These are phyloP conservation scores for Carex kokanica DNA, from an alignment of 176 grass and related monocot genomes.

Conservation along the genomic window DNA sequence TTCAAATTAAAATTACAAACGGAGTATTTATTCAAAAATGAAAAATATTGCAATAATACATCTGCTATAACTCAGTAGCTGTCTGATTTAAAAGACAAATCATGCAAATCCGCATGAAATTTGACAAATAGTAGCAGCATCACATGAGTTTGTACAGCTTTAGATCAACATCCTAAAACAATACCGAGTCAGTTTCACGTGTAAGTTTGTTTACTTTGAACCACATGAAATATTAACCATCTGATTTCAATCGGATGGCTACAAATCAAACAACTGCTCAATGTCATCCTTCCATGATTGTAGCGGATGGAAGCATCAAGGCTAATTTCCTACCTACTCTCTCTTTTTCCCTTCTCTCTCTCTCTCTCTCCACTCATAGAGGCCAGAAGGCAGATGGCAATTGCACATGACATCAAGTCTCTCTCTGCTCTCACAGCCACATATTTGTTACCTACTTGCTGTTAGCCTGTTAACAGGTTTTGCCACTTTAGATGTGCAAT, in stretches of 20 bases:
- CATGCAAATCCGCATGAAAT: background rate
- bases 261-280: background rate
- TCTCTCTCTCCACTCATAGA: background rate
- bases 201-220: background rate
- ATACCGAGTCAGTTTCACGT: background rate
- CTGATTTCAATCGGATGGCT: background rate
- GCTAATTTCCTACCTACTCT: background rate
- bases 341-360: background rate
- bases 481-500: background rate
- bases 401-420: background rate
- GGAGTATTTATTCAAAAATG: too few species aligned
- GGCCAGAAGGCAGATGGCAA: background rate
- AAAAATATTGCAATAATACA: too few species aligned
- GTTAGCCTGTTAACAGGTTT: background rate
- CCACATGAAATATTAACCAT: background rate
- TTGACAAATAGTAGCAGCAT: background rate
- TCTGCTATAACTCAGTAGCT: too few species aligned
- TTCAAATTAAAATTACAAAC: too few species aligned
- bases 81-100: background rate
- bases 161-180: background rate
- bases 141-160: background rate
- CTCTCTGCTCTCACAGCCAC: slow-evolving; percentile 12
- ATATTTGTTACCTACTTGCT: slow-evolving; percentile 2
- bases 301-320: background rate
- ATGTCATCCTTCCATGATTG: background rate